Conservation (phyloP, 2,329 filamentous ascomycete species). For the Neonectria ditissima region DNA sequence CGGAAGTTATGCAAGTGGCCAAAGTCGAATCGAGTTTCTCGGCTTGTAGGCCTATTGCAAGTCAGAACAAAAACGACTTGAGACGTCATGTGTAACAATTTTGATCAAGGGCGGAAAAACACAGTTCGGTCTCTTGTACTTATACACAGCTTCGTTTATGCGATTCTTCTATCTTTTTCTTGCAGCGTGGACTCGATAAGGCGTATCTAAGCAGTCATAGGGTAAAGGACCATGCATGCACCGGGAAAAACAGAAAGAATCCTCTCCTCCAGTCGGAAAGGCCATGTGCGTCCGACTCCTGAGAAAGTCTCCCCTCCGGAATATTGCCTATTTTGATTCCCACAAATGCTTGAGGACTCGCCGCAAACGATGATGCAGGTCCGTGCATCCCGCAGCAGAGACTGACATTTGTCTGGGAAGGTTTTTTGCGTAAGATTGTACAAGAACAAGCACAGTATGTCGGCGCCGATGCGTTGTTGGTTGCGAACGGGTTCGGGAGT, state of each 20-base stretch:
- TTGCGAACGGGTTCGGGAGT: slow-evolving; percentile 31
- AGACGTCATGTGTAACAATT: background rate
- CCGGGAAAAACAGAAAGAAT: slow-evolving; percentile 26
- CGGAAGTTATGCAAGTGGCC: background rate
- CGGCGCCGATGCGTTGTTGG: slow-evolving; percentile 30
- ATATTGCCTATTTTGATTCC: slow-evolving; percentile 24
- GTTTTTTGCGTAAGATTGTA: slow-evolving; percentile 45
- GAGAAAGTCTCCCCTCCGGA: slow-evolving; percentile 29
- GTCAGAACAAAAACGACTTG: background rate
- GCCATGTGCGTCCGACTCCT: slow-evolving; percentile 27
- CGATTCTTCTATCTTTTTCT: slow-evolving; percentile 39
- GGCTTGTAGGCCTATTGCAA: background rate
- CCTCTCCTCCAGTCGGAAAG: slow-evolving; percentile 26
- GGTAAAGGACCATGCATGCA: slow-evolving; percentile 33
- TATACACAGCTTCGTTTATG: slow-evolving; percentile 31
- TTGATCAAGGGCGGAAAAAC: background rate
- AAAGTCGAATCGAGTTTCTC: no score
- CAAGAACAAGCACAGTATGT: slow-evolving; percentile 42
- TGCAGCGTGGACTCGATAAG: slow-evolving; percentile 44
- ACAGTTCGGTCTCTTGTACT: background rate
- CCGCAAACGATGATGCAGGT: slow-evolving; percentile 35
- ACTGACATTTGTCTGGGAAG: slow-evolving; percentile 34
- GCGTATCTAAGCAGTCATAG: slow-evolving; percentile 43
- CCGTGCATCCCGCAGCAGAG: slow-evolving; percentile 38
- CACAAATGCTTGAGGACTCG: slow-evolving; percentile 33